phyloP scores from a whole-genome alignment of 2,329 filamentous ascomycete genomes.

The Arachnomyces sp. region DNA sequence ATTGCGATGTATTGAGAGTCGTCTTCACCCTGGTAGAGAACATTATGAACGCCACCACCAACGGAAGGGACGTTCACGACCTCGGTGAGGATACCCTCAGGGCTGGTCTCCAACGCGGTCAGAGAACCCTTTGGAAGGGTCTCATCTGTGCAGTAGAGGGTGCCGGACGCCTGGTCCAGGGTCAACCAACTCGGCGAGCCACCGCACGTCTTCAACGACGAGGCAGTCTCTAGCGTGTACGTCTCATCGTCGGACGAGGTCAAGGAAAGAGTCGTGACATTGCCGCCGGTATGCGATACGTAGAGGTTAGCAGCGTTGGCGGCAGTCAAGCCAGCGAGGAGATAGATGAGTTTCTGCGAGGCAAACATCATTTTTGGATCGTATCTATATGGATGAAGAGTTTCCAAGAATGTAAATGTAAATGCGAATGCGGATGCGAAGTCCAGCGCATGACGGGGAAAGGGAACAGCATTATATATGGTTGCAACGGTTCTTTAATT shows the following conservation, averaged over 20 bases:
- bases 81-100: conserved; percentile 16
- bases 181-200: conserved; percentile 33
- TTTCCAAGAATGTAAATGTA: too few species aligned
- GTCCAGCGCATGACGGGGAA: too few species aligned
- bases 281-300: conserved; percentile 38
- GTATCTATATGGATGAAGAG: too few species aligned
- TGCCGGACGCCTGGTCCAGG: conserved; percentile 18
- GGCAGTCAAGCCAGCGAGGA: too few species aligned
- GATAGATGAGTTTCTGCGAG: too few species aligned
- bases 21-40: conserved; percentile 21
- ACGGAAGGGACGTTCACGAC: conserved; percentile 17
- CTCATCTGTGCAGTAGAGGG: conserved; percentile 30
- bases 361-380: too few species aligned
- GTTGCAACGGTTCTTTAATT: too few species aligned
- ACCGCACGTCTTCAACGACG: neutral
- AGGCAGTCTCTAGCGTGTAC: neutral
- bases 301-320: too few species aligned
- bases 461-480: too few species aligned
- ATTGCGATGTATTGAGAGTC: conserved; percentile 25
- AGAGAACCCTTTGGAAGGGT: conserved; percentile 22
- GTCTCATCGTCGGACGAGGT: conserved; percentile 16
- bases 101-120: conserved; percentile 16
- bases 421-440: too few species aligned
- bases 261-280: conserved; percentile 34
- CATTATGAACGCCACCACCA: conserved; percentile 26